Base-by-base conservation (phyloP, 2,329 filamentous ascomycete species). In the Dactylellina sp. region DNA sequence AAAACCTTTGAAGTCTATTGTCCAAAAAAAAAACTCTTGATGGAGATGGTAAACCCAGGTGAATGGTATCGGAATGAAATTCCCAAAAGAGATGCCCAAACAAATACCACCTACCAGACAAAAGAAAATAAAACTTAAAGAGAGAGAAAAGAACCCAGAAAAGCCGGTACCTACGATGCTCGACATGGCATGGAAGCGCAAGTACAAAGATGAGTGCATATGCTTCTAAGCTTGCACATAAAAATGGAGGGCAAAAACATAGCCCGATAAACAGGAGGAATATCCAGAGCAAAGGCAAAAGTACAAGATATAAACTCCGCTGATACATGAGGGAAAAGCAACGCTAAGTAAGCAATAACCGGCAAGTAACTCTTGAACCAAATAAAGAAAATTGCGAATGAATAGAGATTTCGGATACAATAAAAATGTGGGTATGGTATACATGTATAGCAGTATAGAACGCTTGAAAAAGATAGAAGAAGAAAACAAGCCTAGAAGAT, bases 221-320 rank as follows among this genome's bases (percentile, higher is more conserved):
- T 35, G 12, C 32, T 6, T 6, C 32, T 35, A 12, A 35, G n/a
- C n/a, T n/a, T 35, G 32, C 32, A 35, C 32, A 18, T 52, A 52
- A 20, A 47, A 47, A 16, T 20, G 39, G 39, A 16, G 7, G 16
- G 18, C 14, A 46, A 46, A 24, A 46, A 18, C 42, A 22, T 20
- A 16, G 42, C 16, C 16, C 42, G 22, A 7, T 20, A 24, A 47
- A 22, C 12, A 22, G 46, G 22, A 28, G 12, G 32, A 18, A 32
- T 52, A n/a, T 42, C 39, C 6, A 50, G n/a, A 22, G 46, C 20
- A 24, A 18, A 39, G n/a, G 39, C 6, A 55, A 46, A 25, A 47
- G 55, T 47, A 47, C 50, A 53, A 65, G 50, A 65, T 65, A 47
- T 44, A 42, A 59, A 66, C 62, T 59, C 52, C 42, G 20, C 42